Percentiles rank a stretch among this genome's conserved stretches.
phyloP scores from a whole-genome alignment of 495 filamentous ascomycete genomes.

The Chaetomium cochliodes region DNA sequence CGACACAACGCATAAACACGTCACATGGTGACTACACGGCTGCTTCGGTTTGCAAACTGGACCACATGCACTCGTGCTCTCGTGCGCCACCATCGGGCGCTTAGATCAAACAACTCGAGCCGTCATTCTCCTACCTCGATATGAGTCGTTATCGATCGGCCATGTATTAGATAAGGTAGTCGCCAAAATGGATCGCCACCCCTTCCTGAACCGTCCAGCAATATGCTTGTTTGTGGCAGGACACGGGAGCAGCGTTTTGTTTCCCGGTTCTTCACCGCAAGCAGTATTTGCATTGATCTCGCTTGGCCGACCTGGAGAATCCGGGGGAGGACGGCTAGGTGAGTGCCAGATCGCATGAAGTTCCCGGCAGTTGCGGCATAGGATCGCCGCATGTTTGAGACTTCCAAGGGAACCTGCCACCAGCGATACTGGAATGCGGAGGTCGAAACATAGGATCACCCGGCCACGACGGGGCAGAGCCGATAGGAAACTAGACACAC shows the following conservation, averaged over 20 bases:
- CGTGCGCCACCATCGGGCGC: too few species aligned
- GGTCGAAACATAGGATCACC: neutral
- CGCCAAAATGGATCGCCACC: neutral
- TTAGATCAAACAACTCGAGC: too few species aligned
- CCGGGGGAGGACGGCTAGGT: neutral
- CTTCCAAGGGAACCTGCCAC: neutral
- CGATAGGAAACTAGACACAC: neutral
- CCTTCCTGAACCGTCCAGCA: neutral
- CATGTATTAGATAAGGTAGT: too few species aligned
- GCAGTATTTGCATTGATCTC: conserved; percentile 3
- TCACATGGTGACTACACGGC: too few species aligned
- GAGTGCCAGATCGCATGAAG: conserved; percentile 5
- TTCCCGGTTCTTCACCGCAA: neutral
- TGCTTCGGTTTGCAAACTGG: too few species aligned
- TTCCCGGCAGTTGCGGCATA: conserved; percentile 10
- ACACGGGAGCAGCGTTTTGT: neutral
- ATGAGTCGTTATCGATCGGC: too few species aligned
- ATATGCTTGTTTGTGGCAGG: neutral
- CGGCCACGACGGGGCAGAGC: neutral
- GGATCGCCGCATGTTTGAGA: conserved; percentile 18
- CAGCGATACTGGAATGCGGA: neutral
- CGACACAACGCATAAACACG: too few species aligned
- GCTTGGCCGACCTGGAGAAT: neutral
- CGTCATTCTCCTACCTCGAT: too few species aligned
- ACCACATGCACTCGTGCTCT: too few species aligned